Evolutionary conservation across 1,284 basidiomycete species (phyloP).

Genomic region (Moesziomyces sp.): DNA sequence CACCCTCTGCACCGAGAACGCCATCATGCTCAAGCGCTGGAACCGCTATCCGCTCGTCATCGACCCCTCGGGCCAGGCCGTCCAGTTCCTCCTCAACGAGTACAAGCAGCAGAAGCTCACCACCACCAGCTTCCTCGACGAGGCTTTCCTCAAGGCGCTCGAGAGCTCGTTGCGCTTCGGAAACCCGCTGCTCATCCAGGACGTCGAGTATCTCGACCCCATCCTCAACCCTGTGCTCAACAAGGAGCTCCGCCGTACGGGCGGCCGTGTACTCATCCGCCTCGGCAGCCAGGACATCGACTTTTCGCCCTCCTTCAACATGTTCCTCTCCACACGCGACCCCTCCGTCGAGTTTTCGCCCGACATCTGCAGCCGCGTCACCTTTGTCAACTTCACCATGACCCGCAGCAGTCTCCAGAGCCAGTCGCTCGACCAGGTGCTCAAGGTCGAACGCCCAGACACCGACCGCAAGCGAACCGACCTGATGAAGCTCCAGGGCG

Average conservation of each 20-base stretch:
- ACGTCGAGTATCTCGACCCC: constrained; percentile 97
- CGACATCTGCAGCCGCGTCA: constrained; percentile 97
- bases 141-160: constrained; percentile 96
- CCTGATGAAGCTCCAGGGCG: constrained; percentile 97
- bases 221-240: constrained; percentile 98
- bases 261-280: constrained; percentile 95
- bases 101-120: constrained; percentile 97
- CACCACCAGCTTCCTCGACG: constrained; percentile 97
- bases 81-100: constrained; percentile 90
- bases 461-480: constrained; percentile 97
- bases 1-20: constrained; percentile 95
- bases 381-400: constrained; percentile 99
- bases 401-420: constrained; percentile 97
- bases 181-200: constrained; percentile 95
- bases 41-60: constrained; percentile 98
- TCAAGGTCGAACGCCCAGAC: constrained; percentile 95
- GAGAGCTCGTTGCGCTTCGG: constrained; percentile 99
- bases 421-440: constrained; percentile 94
- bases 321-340: constrained; percentile 98
- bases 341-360: constrained; percentile 97
- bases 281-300: constrained; percentile 99
- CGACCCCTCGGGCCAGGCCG: constrained; percentile 98
- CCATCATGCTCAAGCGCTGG: constrained; percentile 94
- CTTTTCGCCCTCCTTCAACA: constrained; percentile 93
- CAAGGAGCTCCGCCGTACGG: constrained; percentile 86